These are phyloP conservation scores for barrel medic (Medicago truncatula) DNA, from an alignment of 306 rosid species.

Conservation along the genomic window DNA sequence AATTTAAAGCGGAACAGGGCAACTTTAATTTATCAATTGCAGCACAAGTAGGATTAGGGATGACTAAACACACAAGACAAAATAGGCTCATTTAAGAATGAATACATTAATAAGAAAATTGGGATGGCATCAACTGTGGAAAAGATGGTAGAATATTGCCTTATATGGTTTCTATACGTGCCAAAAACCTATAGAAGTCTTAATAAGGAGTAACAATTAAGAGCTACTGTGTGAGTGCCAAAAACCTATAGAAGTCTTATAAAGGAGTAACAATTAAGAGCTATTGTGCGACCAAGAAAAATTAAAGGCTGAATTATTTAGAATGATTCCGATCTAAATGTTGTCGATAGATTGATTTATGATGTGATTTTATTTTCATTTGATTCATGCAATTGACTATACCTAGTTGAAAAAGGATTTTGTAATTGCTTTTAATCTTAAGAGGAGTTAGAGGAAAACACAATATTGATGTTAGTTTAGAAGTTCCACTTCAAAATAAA, in stretches of 20 bases:
- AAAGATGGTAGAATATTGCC: background rate
- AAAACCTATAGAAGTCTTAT: background rate
- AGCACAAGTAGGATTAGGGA: background rate
- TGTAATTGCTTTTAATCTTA: constrained; percentile 16
- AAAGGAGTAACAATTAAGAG: background rate
- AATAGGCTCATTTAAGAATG: too few species aligned
- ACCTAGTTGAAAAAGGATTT: constrained; percentile 7
- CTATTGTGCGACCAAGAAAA: background rate
- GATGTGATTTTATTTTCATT: background rate
- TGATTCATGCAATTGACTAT: background rate
- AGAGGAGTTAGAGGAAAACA: background rate
- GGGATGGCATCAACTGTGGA: background rate
- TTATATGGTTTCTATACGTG: background rate
- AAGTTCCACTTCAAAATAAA: constrained; percentile 6
- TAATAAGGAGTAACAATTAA: too few species aligned
- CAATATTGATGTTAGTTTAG: background rate
- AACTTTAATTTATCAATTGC: too few species aligned
- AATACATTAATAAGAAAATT: background rate
- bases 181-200: too few species aligned
- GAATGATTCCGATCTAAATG: background rate
- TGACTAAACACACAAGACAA: background rate
- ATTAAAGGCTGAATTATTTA: background rate
- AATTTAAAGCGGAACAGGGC: too few species aligned
- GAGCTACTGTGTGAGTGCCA: too few species aligned
- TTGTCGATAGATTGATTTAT: background rate